Conservation (phyloP, 2,329 filamentous ascomycete genomes). For the Calonectria leucothoes region DNA sequence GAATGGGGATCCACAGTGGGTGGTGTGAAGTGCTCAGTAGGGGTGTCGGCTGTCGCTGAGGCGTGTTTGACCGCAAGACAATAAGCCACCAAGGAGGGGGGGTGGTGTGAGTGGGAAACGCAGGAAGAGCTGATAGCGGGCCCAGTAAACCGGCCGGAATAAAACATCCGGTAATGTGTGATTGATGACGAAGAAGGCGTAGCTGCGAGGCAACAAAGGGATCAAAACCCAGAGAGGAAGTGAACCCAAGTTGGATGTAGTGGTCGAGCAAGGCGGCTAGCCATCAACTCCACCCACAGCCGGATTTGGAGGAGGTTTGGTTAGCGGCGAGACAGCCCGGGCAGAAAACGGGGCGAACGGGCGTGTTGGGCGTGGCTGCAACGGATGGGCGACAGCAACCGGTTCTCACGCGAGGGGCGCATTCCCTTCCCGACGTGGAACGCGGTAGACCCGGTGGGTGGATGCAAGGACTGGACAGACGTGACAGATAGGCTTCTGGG, state of each 20-base stretch:
- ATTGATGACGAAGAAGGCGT: neutral
- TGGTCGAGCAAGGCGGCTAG: conserved; percentile 2
- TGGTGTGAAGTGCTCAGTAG: conserved; percentile 28
- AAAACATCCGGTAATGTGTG: neutral
- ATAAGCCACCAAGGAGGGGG: conserved; percentile 5
- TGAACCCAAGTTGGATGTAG: neutral
- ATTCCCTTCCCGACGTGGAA: conserved; percentile 11
- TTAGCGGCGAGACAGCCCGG: conserved; percentile 30
- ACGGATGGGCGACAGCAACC: conserved; percentile 9
- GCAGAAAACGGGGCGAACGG: conserved; percentile 22
- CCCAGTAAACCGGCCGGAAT: conserved; percentile 1
- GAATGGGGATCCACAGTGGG: conserved; percentile 42
- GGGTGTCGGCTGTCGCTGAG: conserved; percentile 28
- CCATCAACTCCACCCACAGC: conserved; percentile 28
- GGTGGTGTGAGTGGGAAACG: conserved; percentile 12
- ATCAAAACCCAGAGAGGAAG: neutral
- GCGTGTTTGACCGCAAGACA: conserved; percentile 24
- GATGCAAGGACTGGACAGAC: neutral
- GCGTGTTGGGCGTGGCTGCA: conserved; percentile 6
- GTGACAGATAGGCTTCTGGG: neutral
- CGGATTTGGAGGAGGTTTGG: conserved; percentile 37
- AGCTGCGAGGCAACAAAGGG: neutral
- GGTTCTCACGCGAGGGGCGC: conserved; percentile 15
- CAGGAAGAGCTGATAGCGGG: conserved; percentile 17
- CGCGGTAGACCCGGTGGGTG: conserved; percentile 4